A percentile compares a stretch with the other conserved stretches of the same genome.
phyloP scores from a whole-genome alignment of 23 red algal genomes.

The Agarophyton chilense region DNA sequence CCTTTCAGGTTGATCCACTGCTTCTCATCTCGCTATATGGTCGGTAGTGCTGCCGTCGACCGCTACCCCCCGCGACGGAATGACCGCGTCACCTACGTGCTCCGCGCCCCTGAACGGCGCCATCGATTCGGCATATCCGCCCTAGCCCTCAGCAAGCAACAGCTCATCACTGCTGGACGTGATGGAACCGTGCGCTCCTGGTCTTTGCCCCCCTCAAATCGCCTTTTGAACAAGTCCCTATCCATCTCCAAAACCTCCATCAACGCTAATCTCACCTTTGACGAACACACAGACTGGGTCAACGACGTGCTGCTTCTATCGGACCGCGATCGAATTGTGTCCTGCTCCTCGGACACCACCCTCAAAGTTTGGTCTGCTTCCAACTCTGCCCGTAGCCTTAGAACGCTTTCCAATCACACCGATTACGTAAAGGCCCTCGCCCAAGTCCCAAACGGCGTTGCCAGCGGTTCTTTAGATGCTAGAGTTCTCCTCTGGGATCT shows the following conservation, averaged over 20 bases:
- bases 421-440: conserved; percentile 97
- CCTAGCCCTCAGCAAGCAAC: conserved; percentile 55
- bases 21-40: conserved; percentile 43
- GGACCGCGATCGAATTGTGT: conserved; percentile 73
- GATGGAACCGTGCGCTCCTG: conserved; percentile 91
- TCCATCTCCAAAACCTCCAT: conserved; percentile 30
- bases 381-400: conserved; percentile 36
- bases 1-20: neutral
- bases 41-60: conserved; percentile 59
- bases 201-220: conserved; percentile 39
- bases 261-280: conserved; percentile 62
- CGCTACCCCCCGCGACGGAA: conserved; percentile 54
- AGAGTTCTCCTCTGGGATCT: conserved; percentile 94
- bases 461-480: conserved; percentile 80
- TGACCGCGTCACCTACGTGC: conserved; percentile 80
- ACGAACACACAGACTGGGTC: conserved; percentile 98
- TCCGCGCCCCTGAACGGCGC: conserved; percentile 74
- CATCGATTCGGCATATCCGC: conserved; percentile 92
- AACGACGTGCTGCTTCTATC: conserved; percentile 82
- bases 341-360: conserved; percentile 87
- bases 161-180: conserved; percentile 86
- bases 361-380: conserved; percentile 89
- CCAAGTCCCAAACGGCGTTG: conserved; percentile 58
- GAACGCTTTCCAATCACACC: conserved; percentile 86
- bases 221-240: conserved; percentile 6